Evolutionary conservation across 2,329 filamentous ascomycete genomes (phyloP), one percentile per base, ranked within the genome.

Genomic region (Colletotrichum cuscutae): DNA sequence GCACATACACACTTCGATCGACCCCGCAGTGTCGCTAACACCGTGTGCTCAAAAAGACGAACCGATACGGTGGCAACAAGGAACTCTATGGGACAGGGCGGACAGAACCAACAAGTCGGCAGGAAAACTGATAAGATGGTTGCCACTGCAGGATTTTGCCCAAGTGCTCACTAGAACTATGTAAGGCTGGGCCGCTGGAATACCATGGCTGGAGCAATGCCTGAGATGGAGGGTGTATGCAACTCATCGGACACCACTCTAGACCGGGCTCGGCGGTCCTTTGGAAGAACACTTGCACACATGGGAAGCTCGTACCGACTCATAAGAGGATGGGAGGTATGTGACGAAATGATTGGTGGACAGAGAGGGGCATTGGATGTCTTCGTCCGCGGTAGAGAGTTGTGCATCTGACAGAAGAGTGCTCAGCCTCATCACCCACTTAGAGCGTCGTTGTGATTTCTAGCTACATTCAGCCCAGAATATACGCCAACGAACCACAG

Each of bases 141-240:
- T 68, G 68, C 68, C 58, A 72, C 68, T 42, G 46, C 22, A 19
- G 26, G 4, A 30, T 24, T 3, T 26, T 8, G 59, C 59, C 53
- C 65, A n/a, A 60, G 15, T 1, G 1, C 42, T 13, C 60, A 32
- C 42, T 19, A 54, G 24, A 42, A 59, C 53, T 57, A 42, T 65
- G 54, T 65, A 71, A 73, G 66, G 71, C 66, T 65, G 61, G 22
- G 8, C 28, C 66, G 30, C 60, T 4, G 71, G 13, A 30, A 22
- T 19, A 49, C 54, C 3, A 37, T 8, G 7, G 46, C 13, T 32
- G 28, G 60, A 61, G 35, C 35, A 24, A 71, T 53, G 19, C 46
- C 19, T 60, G 49, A 49, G 61, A 65, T 35, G 71, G 71, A 61
- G 61, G 60, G 56, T 53, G 35, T 61, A 60, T 73, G 71, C 61